Conservation (phyloP, 169 alveolate species). For the Blepharisma undulans region DNA sequence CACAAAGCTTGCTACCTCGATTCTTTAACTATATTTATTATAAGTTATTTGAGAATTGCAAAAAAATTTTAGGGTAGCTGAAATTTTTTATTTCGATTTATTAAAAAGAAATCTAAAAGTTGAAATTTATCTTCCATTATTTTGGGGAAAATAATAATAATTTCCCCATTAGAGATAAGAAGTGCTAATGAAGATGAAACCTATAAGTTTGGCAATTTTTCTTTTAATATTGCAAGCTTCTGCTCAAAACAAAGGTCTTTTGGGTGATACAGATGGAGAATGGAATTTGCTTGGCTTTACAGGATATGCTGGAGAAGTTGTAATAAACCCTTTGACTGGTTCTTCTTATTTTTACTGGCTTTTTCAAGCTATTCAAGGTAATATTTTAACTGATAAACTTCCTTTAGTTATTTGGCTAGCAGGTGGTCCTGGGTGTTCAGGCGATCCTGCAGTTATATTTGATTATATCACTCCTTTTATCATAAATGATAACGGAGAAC, state of each 20-base stretch:
- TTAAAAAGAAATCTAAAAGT: no score
- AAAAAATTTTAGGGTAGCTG: no score
- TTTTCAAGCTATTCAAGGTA: neutral
- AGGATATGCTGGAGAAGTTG: constrained; percentile 20
- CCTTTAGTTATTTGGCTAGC: constrained; percentile 87
- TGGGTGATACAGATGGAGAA: neutral
- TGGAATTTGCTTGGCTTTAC: neutral
- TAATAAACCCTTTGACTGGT: constrained; percentile 3
- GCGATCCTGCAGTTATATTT: neutral
- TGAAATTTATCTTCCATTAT: neutral
- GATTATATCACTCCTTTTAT: constrained; percentile 38
- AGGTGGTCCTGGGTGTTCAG: constrained; percentile 72
- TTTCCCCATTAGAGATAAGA: neutral
- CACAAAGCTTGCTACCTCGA: no score
- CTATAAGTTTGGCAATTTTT: neutral
- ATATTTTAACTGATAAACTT: neutral
- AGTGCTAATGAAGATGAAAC: neutral
- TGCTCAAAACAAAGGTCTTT: neutral
- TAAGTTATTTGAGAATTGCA: no score
- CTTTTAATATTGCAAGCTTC: neutral
- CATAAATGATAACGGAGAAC: constrained; percentile 7
- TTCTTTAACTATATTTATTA: no score
- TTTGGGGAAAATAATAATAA: neutral
- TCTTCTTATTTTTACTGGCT: constrained; percentile 7
- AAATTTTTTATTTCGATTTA: no score